Evolutionary conservation across 2,329 filamentous ascomycete genomes (phyloP).

Genomic region (Fusarium ambrosium): DNA sequence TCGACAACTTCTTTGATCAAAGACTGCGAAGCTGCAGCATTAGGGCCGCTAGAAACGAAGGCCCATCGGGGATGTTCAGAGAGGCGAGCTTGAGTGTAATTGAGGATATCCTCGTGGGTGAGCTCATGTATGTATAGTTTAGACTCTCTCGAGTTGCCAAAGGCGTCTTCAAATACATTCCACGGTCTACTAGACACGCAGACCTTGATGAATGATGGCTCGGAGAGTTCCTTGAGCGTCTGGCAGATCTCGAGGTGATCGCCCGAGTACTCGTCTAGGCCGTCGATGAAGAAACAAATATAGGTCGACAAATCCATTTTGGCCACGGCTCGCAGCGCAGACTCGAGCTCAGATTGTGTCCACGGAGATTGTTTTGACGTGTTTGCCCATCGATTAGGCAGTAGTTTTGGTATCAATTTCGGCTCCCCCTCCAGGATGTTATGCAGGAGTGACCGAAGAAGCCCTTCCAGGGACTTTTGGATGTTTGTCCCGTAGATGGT

Average conservation of each 20-base stretch:
- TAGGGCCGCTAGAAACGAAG: neutral
- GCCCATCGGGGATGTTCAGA: constrained; percentile 7
- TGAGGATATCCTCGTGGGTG: constrained; percentile 26
- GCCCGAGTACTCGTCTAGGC: constrained; percentile 32
- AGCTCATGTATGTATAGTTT: constrained; percentile 32
- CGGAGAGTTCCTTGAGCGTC: constrained; percentile 6
- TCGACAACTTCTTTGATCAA: constrained; percentile 10
- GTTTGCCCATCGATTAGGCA: neutral
- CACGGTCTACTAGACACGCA: constrained; percentile 31
- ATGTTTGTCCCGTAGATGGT: neutral
- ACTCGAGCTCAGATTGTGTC: constrained; percentile 7
- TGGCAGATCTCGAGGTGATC: constrained; percentile 23
- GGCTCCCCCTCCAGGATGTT: constrained; percentile 21
- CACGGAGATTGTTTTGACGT: neutral
- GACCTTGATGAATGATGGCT: constrained; percentile 22
- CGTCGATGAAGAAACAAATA: constrained; percentile 39
- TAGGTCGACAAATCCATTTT: neutral
- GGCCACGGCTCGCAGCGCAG: neutral
- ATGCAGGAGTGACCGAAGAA: constrained; percentile 22
- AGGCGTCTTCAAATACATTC: constrained; percentile 17
- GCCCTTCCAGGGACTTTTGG: constrained; percentile 15
- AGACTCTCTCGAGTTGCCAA: neutral
- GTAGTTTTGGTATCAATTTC: neutral
- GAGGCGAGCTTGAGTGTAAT: constrained; percentile 4
- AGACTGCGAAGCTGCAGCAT: neutral